Percentiles rank a stretch among this genome's conserved stretches.
Evolutionary conservation across 371 early-diverging fungal genomes (phyloP).

Genomic region (Nematocida parisii): DNA sequence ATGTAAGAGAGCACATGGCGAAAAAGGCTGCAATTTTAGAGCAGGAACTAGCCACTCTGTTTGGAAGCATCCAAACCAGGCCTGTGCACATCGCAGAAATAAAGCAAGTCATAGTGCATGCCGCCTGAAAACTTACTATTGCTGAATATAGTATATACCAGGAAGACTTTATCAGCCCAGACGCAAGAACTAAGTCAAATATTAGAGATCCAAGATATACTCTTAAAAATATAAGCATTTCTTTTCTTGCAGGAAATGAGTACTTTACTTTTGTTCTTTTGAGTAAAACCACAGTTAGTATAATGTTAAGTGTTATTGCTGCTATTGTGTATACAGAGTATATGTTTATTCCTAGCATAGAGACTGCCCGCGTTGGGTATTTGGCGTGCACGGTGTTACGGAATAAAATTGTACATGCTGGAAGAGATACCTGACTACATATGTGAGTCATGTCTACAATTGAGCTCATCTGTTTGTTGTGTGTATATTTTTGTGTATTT

Average conservation of each 20-base stretch:
- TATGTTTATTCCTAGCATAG: conserved; percentile 20
- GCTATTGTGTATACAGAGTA: conserved; percentile 45
- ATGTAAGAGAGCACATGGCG: conserved; percentile 1
- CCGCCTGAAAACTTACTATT: conserved; percentile 35
- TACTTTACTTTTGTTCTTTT: conserved; percentile 40
- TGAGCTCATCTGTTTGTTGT: conserved; percentile 52
- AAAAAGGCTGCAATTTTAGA: neutral
- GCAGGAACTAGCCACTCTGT: conserved; percentile 28
- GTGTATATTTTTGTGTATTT: neutral
- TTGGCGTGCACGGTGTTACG: conserved; percentile 25
- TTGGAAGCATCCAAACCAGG: conserved; percentile 52
- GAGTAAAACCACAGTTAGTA: conserved; percentile 13
- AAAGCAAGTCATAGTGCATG: conserved; percentile 25
- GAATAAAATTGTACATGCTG: conserved; percentile 47
- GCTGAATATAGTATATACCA: neutral
- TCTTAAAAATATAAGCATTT: conserved; percentile 49
- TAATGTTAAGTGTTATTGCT: neutral
- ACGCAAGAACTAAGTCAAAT: conserved; percentile 28
- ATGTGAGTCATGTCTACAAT: conserved; percentile 38
- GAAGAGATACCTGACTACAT: conserved; percentile 48
- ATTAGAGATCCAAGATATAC: conserved; percentile 26
- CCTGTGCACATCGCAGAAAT: conserved; percentile 44
- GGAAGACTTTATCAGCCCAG: conserved; percentile 10
- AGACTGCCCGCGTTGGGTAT: conserved; percentile 31
- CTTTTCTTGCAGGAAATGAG: conserved; percentile 55